Evolutionary conservation across 805 yeast genomes (phyloP).

Genomic region (Pichia pseudocactophila): DNA sequence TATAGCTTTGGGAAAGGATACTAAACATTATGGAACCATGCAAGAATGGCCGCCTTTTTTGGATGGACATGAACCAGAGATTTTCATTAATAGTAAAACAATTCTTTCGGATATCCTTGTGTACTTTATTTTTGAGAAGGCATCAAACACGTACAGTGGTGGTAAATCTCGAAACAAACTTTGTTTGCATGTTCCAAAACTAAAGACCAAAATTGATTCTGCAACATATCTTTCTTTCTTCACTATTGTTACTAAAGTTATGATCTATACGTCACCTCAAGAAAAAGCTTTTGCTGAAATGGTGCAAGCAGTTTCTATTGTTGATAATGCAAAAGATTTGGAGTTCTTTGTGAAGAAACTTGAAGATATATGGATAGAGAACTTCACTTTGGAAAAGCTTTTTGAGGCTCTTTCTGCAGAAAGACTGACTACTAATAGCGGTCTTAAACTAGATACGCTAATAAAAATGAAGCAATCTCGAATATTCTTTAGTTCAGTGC

Average conservation of each 20-base stretch:
- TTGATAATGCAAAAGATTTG: slow-evolving; percentile 61
- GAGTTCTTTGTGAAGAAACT: slow-evolving; percentile 16
- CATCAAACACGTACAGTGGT: slow-evolving; percentile 33
- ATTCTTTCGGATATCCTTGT: slow-evolving; percentile 59
- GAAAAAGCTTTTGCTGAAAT: slow-evolving; percentile 47
- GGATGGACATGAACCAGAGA: slow-evolving; percentile 46
- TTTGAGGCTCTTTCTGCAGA: slow-evolving; percentile 32
- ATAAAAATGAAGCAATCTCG: slow-evolving; percentile 17
- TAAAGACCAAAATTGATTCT: slow-evolving; percentile 63
- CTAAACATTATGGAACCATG: slow-evolving; percentile 48
- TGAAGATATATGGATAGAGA: slow-evolving; percentile 4
- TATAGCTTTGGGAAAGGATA: slow-evolving; percentile 33
- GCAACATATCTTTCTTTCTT: slow-evolving; percentile 62
- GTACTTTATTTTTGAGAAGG: slow-evolving; percentile 49
- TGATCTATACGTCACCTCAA: slow-evolving; percentile 61
- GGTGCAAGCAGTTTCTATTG: slow-evolving; percentile 56
- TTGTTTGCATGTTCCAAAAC: slow-evolving; percentile 59
- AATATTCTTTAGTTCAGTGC: slow-evolving; percentile 34
- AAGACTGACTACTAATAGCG: slow-evolving; percentile 35
- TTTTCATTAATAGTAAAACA: slow-evolving; percentile 31
- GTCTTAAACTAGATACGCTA: too few species aligned
- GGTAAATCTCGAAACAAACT: slow-evolving; percentile 34
- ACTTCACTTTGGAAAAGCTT: slow-evolving; percentile 9
- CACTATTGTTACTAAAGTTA: slow-evolving; percentile 49
- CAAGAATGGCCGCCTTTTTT: slow-evolving; percentile 86